Evolutionary conservation across 164 flowering plant genomes (phyloP).

Genomic region (Houttuynia cordata): DNA sequence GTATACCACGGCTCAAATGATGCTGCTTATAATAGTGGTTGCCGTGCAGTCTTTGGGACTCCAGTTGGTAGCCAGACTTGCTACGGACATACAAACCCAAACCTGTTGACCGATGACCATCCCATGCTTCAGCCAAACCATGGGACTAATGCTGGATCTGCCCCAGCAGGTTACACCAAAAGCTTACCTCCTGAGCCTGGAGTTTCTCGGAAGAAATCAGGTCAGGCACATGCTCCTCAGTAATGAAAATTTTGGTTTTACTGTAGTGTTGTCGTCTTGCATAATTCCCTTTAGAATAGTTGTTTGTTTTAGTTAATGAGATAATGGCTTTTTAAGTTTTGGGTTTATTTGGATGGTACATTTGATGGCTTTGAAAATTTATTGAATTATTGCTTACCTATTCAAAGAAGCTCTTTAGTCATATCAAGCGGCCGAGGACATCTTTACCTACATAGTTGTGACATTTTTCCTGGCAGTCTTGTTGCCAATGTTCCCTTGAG

Average conservation of each 20-base stretch:
- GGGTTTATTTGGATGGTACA: too few relatives aligned
- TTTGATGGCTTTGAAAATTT: too few relatives aligned
- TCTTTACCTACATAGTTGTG: too few relatives aligned
- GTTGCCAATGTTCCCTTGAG: too few relatives aligned
- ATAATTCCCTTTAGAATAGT: neutral
- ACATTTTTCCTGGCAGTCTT: too few relatives aligned
- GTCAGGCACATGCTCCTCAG: neutral
- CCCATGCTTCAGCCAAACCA: conserved; percentile 16
- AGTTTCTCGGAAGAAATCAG: neutral
- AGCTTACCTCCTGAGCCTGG: neutral
- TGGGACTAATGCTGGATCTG: too few relatives aligned
- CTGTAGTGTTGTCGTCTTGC: neutral
- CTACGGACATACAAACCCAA: conserved; percentile 41
- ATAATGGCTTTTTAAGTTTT: too few relatives aligned
- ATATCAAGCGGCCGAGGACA: too few relatives aligned
- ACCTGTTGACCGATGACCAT: conserved; percentile 39
- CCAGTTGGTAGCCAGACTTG: conserved; percentile 26
- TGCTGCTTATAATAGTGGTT: conserved; percentile 12
- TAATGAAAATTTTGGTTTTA: too few relatives aligned
- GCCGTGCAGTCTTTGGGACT: conserved; percentile 25
- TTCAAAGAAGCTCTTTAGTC: too few relatives aligned
- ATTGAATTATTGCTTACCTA: too few relatives aligned
- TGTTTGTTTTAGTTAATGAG: too few relatives aligned
- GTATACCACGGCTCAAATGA: conserved; percentile 49
- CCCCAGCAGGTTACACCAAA: conserved; percentile 22